A percentile compares a stretch with the other conserved stretches of the same genome.
These are phyloP conservation scores for Spatholobus suberectus DNA, from an alignment of 306 rosid species.

Conservation along the genomic window DNA sequence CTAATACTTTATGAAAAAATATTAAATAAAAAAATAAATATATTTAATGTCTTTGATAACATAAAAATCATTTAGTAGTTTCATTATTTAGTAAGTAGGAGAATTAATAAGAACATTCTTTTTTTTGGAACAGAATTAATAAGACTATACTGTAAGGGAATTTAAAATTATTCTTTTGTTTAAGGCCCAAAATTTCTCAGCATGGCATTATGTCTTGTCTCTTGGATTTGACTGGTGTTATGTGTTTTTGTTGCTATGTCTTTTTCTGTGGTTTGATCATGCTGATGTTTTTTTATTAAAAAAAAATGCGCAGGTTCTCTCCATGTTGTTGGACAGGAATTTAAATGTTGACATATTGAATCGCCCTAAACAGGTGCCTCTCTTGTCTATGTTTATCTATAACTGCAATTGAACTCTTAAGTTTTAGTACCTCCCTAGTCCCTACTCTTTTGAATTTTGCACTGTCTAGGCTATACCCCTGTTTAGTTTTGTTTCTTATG, in stretches of 20 bases:
- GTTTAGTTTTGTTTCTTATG: neutral
- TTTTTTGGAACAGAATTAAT: no score
- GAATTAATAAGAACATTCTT: no score
- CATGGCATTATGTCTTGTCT: neutral
- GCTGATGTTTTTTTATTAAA: no score
- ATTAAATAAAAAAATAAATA: no score
- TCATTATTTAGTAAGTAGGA: neutral
- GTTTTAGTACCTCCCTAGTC: no score
- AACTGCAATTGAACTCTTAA: neutral
- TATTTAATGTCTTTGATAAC: no score
- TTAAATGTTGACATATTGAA: conserved; percentile 66
- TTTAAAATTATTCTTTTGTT: no score
- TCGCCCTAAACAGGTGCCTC: conserved; percentile 69
- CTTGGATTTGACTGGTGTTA: neutral
- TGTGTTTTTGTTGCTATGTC: neutral
- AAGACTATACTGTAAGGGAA: neutral
- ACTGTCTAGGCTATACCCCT: neutral
- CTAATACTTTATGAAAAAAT: neutral
- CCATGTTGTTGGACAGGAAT: conserved; percentile 63
- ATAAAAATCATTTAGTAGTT: no score
- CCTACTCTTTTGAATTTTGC: neutral
- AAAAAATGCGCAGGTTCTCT: conserved; percentile 58
- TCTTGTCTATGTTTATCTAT: neutral
- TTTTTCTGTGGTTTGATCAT: conserved; percentile 11
- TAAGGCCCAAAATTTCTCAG: neutral